A percentile compares a stretch with the other conserved stretches of the same genome.
Conservation (phyloP, 176 grass and related monocot genomes). For the Raddia distichophylla region DNA sequence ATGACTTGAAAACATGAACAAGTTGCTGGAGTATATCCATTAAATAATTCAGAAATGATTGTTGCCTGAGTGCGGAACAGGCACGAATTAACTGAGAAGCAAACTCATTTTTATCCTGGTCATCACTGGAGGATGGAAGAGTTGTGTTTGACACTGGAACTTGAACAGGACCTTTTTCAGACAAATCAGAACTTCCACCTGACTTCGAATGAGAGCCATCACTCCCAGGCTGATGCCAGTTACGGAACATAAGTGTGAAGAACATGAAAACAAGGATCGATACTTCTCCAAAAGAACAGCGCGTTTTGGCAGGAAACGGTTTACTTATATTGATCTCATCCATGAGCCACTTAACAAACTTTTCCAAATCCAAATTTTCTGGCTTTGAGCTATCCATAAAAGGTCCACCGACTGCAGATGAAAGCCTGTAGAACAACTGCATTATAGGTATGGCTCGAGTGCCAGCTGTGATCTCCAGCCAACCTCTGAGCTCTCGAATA, state of each 20-base stretch:
- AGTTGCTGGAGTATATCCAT: conserved; percentile 98
- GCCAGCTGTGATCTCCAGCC: conserved; percentile 88
- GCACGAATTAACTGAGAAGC: conserved; percentile 81
- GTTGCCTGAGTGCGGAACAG: conserved; percentile 86
- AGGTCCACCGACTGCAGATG: conserved; percentile 93
- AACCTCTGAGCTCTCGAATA: conserved; percentile 88
- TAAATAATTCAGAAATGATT: conserved; percentile 89
- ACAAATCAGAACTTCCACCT: conserved; percentile 66
- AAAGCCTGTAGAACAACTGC: conserved; percentile 93
- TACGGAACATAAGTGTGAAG: conserved; percentile 97
- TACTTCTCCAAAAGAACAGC: conserved; percentile 86
- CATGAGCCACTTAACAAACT: conserved; percentile 92
- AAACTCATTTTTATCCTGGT: conserved; percentile 91
- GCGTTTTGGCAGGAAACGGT: conserved; percentile 77
- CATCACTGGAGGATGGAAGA: conserved; percentile 54
- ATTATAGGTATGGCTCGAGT: conserved; percentile 86
- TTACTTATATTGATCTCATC: conserved; percentile 87
- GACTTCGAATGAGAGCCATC: conserved; percentile 68
- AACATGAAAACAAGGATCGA: conserved; percentile 98
- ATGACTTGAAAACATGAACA: conserved; percentile 83
- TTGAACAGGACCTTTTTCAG: conserved; percentile 63
- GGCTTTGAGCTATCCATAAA: conserved; percentile 96
- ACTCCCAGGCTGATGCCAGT: conserved; percentile 93
- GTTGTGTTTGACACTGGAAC: conserved; percentile 48
- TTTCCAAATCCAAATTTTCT: conserved; percentile 91